These are phyloP conservation scores for Pleurozium schreberi DNA, from an alignment of 225 moss, liverwort and hornwort genomes.

Conservation along the genomic window DNA sequence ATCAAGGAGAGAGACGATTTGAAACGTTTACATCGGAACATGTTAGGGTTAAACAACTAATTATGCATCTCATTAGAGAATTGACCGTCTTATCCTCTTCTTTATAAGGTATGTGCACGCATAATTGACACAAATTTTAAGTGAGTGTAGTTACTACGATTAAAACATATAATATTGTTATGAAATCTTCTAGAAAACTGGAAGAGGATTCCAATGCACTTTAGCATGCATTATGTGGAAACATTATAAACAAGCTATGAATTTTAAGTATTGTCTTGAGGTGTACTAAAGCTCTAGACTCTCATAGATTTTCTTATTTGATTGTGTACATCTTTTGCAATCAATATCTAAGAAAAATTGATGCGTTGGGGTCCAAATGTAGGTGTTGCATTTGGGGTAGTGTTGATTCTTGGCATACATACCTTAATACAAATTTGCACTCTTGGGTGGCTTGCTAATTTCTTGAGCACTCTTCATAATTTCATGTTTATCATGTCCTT, in stretches of 20 bases:
- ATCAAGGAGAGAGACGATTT: not conserved
- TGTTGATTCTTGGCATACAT: not conserved
- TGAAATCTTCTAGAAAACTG: not conserved
- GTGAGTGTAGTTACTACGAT: not conserved
- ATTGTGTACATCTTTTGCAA: not conserved
- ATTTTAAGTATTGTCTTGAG: not conserved
- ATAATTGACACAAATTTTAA: not conserved
- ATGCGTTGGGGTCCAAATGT: not conserved
- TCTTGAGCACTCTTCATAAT: not conserved
- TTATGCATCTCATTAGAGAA: not conserved
- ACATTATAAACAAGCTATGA: not conserved
- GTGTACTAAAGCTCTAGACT: not conserved
- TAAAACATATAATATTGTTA: too few species aligned
- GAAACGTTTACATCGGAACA: not conserved
- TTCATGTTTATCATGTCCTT: not conserved
- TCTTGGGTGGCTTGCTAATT: not conserved
- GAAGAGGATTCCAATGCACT: not conserved
- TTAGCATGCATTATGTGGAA: not conserved
- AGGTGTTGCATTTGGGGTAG: not conserved
- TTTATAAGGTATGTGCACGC: not conserved
- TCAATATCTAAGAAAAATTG: not conserved
- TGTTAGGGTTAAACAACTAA: not conserved
- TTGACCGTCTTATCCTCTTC: not conserved
- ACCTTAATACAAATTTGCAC: not conserved
- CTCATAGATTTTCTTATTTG: not conserved